Base-by-base conservation (phyloP, 1,284 basidiomycete species). In the Kalmanozyma brasiliensis region DNA sequence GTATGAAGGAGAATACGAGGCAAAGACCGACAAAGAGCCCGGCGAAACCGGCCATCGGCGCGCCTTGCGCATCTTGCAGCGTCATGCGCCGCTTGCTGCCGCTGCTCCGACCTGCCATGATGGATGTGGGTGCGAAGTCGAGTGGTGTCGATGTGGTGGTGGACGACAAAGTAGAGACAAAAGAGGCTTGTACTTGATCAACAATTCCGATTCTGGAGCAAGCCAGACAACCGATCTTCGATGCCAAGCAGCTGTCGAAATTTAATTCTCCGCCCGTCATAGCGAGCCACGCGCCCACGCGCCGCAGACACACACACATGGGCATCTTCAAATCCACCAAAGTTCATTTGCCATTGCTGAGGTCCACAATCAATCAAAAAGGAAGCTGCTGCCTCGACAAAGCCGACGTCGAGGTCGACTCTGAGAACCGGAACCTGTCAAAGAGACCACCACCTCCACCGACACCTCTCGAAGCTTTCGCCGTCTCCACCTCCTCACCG, bases 41-140 rank as follows among this genome's bases (percentile, higher is more conserved):
- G 4, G 47, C 66, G 24, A 64, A 63, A 1, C 43, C 44, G 14
- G 66, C 55, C 55, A 69, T 52, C n/a, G 60, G 59, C 6, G 65
- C 48, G 10, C 46, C 58, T 17, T 33, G 58, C 7, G 42, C 42
- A 0, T 24, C 20, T 30, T 44, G 48, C 22, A 60, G 41, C 17
- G 33, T 34, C 40, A 29, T 23, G 19, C 19, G 20, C 4, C 38
- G 20, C 6, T 11, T 22, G 22, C 23, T 24, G 11, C 22, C 22
- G 40, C 17, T 24, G 41, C 17, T 32, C 26, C 41, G 41, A 20
- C 24, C 17, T 19, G 41, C 9, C 41, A 43, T 43, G 24, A 11
- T 26, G 38, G n/a, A n/a, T n/a, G 4, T 14, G 26, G 26, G 26
- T 6, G 6, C 26, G 26, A 29, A 29, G 11, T 1, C 14, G 16